Evolutionary conservation across 2,329 filamentous ascomycete genomes (phyloP).

Genomic region (Fusarium heterosporum): DNA sequence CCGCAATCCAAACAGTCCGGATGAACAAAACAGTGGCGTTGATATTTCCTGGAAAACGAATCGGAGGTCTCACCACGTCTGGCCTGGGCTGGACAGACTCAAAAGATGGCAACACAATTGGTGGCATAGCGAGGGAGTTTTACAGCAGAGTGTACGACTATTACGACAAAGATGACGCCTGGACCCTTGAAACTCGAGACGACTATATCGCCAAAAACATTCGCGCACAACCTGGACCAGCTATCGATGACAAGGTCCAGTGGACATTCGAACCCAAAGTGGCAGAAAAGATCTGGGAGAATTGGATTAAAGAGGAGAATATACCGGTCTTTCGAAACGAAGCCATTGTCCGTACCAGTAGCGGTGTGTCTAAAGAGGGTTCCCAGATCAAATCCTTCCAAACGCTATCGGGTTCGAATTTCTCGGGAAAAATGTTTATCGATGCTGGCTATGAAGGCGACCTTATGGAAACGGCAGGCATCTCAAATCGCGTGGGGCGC

Average conservation of each 20-base stretch:
- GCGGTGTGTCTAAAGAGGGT: slow-evolving; percentile 17
- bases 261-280: slow-evolving; percentile 41
- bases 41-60: slow-evolving; percentile 20
- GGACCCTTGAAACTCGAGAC: slow-evolving; percentile 13
- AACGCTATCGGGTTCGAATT: slow-evolving; percentile 15
- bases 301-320: slow-evolving; percentile 34
- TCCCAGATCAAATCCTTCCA: slow-evolving; percentile 23
- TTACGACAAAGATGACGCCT: slow-evolving; percentile 14
- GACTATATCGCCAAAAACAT: slow-evolving; percentile 30
- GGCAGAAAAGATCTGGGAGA: slow-evolving; percentile 30
- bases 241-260: slow-evolving; percentile 33
- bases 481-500: slow-evolving; percentile 31
- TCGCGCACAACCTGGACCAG: slow-evolving; percentile 29
- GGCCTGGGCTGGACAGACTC: slow-evolving; percentile 41
- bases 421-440: slow-evolving; percentile 34
- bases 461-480: slow-evolving; percentile 35
- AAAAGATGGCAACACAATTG: slow-evolving; percentile 37
- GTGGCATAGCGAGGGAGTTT: slow-evolving; percentile 39
- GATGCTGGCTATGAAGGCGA: slow-evolving; percentile 40
- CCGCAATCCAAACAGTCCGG: slow-evolving; percentile 33
- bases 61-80: slow-evolving; percentile 36
- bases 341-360: slow-evolving; percentile 10
- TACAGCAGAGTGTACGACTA: slow-evolving; percentile 28
- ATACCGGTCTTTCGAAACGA: slow-evolving; percentile 35
- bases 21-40: slow-evolving; percentile 35